Evolutionary conservation across 2,329 filamentous ascomycete genomes (phyloP).

Genomic region (Fusarium chuoi): DNA sequence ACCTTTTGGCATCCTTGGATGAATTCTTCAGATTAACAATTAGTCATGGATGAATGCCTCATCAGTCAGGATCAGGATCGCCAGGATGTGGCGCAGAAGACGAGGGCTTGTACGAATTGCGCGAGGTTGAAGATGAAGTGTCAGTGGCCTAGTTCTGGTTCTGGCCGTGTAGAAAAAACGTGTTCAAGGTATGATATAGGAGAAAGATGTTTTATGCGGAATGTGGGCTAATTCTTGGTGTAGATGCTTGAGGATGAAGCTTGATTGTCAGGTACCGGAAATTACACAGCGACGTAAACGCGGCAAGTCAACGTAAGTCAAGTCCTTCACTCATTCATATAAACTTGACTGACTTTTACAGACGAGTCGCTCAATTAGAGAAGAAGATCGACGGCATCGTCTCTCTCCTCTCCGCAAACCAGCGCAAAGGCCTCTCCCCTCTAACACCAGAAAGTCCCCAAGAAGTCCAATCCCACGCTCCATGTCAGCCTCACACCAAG

Average conservation of each 20-base stretch:
- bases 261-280: slow-evolving; percentile 49
- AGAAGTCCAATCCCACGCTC: neutral
- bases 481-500: neutral
- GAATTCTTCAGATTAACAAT: neutral
- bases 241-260: slow-evolving; percentile 50
- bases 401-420: slow-evolving; percentile 49
- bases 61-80: slow-evolving; percentile 20
- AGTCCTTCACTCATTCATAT: neutral
- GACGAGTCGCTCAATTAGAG: slow-evolving; percentile 52
- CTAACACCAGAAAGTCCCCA: slow-evolving; percentile 42
- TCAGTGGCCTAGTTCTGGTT: slow-evolving; percentile 45
- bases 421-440: slow-evolving; percentile 39
- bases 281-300: slow-evolving; percentile 48
- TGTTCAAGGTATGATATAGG: slow-evolving; percentile 42
- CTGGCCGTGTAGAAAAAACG: slow-evolving; percentile 25
- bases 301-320: slow-evolving; percentile 50
- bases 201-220: accelerated
- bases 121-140: slow-evolving; percentile 52
- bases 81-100: slow-evolving; percentile 24
- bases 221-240: neutral
- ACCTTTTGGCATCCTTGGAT: neutral
- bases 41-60: slow-evolving; percentile 39
- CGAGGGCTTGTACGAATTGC: slow-evolving; percentile 50
- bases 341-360: slow-evolving; percentile 19
- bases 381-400: slow-evolving; percentile 55